Percentiles rank a stretch among this genome's conserved stretches.
phyloP scores from a whole-genome alignment of 352 stramenopile species.

The Pythium apleroticum region DNA sequence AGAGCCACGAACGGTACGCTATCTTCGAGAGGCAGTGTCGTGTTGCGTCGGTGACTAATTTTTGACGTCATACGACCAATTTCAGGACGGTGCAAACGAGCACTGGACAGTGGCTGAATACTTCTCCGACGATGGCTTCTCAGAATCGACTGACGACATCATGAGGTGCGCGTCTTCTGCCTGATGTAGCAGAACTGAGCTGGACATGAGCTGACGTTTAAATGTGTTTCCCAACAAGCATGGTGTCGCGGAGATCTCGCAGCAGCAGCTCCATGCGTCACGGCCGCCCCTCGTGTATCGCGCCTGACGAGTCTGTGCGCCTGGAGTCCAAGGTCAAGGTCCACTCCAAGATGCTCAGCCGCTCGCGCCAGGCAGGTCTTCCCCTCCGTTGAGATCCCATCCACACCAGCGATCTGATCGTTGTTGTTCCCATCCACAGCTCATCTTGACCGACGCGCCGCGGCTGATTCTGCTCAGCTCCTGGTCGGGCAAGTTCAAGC shows the following conservation, averaged over 20 bases:
- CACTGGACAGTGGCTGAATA: constrained; percentile 84
- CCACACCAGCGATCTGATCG: neutral
- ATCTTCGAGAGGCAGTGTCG: neutral
- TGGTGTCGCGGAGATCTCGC: constrained; percentile 42
- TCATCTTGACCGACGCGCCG: constrained; percentile 71
- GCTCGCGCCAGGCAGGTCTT: constrained; percentile 54
- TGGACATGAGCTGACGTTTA: neutral
- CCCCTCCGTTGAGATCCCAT: neutral
- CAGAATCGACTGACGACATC: constrained; percentile 67
- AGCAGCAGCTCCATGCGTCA: constrained; percentile 65
- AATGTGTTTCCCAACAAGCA: neutral
- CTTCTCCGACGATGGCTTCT: constrained; percentile 76
- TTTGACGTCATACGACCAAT: neutral
- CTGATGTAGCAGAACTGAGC: too few relatives aligned
- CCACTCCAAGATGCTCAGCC: constrained; percentile 78
- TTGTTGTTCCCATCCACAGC: constrained; percentile 20
- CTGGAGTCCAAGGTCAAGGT: constrained; percentile 79
- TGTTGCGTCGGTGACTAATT: neutral
- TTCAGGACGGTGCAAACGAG: constrained; percentile 70
- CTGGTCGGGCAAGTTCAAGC: constrained; percentile 73
- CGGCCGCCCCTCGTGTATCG: constrained; percentile 55
- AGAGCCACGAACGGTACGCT: constrained; percentile 34
- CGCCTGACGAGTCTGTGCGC: constrained; percentile 62
- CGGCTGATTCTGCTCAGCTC: constrained; percentile 68
- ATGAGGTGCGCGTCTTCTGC: constrained; percentile 37